These are phyloP conservation scores for Aspergillus cavernicola DNA, from an alignment of 495 filamentous ascomycete genomes.

Conservation along the genomic window DNA sequence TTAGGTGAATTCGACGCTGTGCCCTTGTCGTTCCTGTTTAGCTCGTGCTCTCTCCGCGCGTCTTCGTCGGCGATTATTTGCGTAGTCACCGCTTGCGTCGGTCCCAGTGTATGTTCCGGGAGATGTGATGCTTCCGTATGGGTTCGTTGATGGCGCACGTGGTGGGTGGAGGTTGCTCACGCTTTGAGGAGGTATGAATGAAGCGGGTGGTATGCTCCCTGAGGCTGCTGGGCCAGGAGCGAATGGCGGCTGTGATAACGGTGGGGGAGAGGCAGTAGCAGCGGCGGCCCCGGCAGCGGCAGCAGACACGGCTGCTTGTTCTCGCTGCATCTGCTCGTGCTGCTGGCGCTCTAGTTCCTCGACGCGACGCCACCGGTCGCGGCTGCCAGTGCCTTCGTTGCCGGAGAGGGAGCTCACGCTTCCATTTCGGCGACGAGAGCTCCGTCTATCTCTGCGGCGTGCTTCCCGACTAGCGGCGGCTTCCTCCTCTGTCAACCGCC, in stretches of 20 bases:
- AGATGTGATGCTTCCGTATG: constrained; percentile 46
- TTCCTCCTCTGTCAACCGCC: constrained; percentile 78
- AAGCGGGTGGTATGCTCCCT: constrained; percentile 27
- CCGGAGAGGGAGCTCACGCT: constrained; percentile 46
- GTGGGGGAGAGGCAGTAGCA: not conserved
- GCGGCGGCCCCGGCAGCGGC: constrained; percentile 24
- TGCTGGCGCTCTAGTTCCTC: constrained; percentile 50
- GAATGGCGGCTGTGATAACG: not conserved
- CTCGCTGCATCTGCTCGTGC: constrained; percentile 45
- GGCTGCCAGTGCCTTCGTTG: constrained; percentile 37
- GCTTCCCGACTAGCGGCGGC: constrained; percentile 59
- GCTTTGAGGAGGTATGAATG: constrained; percentile 29
- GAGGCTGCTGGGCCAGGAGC: constrained; percentile 21
- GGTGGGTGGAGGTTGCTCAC: constrained; percentile 33
- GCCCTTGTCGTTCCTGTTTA: constrained; percentile 42
- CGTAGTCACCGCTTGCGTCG: constrained; percentile 52
- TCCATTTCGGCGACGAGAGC: constrained; percentile 38
- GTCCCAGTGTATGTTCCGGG: constrained; percentile 48
- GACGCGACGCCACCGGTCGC: constrained; percentile 49
- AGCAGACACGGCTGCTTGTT: constrained; percentile 34
- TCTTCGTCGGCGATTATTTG: constrained; percentile 49
- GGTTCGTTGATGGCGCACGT: constrained; percentile 35
- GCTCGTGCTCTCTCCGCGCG: constrained; percentile 49
- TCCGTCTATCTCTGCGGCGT: constrained; percentile 43
- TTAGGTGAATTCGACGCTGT: constrained; percentile 46